phyloP scores from a whole-genome alignment of 352 stramenopile species.

The Halophytophthora batemanensis region DNA sequence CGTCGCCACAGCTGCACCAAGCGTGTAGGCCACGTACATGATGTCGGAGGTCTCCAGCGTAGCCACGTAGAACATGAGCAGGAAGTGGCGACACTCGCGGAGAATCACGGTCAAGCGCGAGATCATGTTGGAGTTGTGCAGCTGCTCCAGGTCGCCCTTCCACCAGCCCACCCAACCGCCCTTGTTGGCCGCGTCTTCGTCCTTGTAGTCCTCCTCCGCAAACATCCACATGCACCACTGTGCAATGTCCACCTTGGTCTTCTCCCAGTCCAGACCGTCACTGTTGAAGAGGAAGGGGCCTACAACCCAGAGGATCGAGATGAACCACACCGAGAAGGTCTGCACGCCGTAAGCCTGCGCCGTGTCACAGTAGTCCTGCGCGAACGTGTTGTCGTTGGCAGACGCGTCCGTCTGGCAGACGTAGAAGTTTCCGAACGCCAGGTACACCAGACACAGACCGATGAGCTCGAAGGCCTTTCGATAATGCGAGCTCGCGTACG shows the following conservation, averaged over 20 bases:
- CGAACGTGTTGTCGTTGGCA: slow-evolving; percentile 39
- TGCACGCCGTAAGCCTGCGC: slow-evolving; percentile 76
- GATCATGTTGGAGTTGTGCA: slow-evolving; percentile 67
- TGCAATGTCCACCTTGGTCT: slow-evolving; percentile 73
- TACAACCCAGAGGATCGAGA: slow-evolving; percentile 67
- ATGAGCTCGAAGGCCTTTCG: slow-evolving; percentile 78
- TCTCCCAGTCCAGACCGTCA: slow-evolving; percentile 79
- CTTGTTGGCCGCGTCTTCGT: slow-evolving; percentile 60
- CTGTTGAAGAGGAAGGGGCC: slow-evolving; percentile 85
- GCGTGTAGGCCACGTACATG: slow-evolving; percentile 45
- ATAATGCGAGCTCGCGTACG: slow-evolving; percentile 69
- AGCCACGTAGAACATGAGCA: slow-evolving; percentile 85
- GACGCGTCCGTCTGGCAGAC: slow-evolving; percentile 46
- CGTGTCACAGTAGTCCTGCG: slow-evolving; percentile 62
- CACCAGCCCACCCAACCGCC: slow-evolving; percentile 82
- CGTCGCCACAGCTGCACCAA: slow-evolving; percentile 49
- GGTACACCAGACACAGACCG: slow-evolving; percentile 72
- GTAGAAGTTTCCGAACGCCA: slow-evolving; percentile 65
- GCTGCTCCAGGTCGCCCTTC: slow-evolving; percentile 71
- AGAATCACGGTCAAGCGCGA: slow-evolving; percentile 73
- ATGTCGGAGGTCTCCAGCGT: slow-evolving; percentile 70
- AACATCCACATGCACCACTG: slow-evolving; percentile 85
- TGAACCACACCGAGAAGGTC: slow-evolving; percentile 79
- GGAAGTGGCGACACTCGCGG: slow-evolving; percentile 74
- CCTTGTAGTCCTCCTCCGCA: slow-evolving; percentile 53